phyloP scores from a whole-genome alignment of 768 basidiomycete genomes.

The Obba rivulosa region DNA sequence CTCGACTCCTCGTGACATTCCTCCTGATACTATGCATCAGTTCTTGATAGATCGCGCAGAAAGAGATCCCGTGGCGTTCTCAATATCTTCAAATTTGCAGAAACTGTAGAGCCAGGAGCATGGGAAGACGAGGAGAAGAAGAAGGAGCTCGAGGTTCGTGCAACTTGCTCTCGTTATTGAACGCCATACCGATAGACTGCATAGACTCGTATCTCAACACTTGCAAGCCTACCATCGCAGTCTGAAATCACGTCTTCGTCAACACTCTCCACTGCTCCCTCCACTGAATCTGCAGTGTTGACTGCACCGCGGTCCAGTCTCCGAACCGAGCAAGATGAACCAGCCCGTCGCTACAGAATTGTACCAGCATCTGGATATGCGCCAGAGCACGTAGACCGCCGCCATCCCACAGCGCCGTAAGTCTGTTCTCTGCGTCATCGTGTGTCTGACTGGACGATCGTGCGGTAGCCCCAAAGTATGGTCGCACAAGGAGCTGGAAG shows the following conservation, averaged over 20 bases:
- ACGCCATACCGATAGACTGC: too few relatives aligned
- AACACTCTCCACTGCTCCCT: constrained; percentile 1
- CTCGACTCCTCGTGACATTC: constrained; percentile 11
- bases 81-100: constrained; percentile 76
- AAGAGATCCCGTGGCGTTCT: constrained; percentile 54
- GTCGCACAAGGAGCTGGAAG: constrained; percentile 43
- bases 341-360: constrained; percentile 18
- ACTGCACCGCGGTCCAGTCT: neutral
- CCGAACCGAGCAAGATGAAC: neutral
- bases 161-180: neutral
- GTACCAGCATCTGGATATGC: constrained; percentile 11
- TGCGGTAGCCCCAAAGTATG: constrained; percentile 49
- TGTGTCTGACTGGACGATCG: neutral
- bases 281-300: neutral
- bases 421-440: neutral
- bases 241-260: neutral
- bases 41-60: constrained; percentile 33
- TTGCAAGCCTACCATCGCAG: constrained; percentile 16
- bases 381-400: constrained; percentile 2
- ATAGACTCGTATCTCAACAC: constrained; percentile 4
- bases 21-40: neutral
- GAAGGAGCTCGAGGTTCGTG: constrained; percentile 56
- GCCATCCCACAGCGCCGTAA: constrained; percentile 20
- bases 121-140: constrained; percentile 60
- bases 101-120: constrained; percentile 64